Conservation (phyloP, 2,329 filamentous ascomycete species). For the Aspergillus sp. region DNA sequence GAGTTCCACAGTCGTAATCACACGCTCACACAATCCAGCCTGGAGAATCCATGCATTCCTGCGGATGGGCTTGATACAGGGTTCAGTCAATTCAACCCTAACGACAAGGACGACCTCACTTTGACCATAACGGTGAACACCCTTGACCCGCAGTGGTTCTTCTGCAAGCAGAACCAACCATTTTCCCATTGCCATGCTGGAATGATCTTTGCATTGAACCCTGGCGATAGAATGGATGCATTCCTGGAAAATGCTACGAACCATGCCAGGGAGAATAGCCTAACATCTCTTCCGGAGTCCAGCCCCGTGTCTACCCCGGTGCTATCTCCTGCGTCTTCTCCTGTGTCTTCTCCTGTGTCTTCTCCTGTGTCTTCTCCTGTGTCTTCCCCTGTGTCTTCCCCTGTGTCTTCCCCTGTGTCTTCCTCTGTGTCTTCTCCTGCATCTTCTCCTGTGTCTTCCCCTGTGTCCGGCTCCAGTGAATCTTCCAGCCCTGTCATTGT, state of each 20-base stretch:
- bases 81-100: slow-evolving; percentile 11
- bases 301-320: background rate
- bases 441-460: background rate
- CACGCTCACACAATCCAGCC: slow-evolving; percentile 14
- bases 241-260: slow-evolving; percentile 14
- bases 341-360: background rate
- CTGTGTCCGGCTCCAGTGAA: background rate
- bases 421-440: background rate
- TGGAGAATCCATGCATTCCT: slow-evolving; percentile 10
- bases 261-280: background rate
- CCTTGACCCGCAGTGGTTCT: slow-evolving; percentile 24
- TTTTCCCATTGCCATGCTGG: slow-evolving; percentile 21
- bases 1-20: slow-evolving; percentile 10
- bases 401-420: background rate
- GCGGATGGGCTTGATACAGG: slow-evolving; percentile 7
- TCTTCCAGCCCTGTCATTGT: background rate
- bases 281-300: background rate
- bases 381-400: background rate
- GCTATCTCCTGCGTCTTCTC: background rate
- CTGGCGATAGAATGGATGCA: slow-evolving; percentile 15
- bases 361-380: background rate
- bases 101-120: slow-evolving; percentile 6
- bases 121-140: slow-evolving; percentile 15
- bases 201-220: slow-evolving; percentile 28
- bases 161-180: slow-evolving; percentile 18